Base-by-base conservation (phyloP, 768 basidiomycete genomes). In the Glaciozyma antarctica region DNA sequence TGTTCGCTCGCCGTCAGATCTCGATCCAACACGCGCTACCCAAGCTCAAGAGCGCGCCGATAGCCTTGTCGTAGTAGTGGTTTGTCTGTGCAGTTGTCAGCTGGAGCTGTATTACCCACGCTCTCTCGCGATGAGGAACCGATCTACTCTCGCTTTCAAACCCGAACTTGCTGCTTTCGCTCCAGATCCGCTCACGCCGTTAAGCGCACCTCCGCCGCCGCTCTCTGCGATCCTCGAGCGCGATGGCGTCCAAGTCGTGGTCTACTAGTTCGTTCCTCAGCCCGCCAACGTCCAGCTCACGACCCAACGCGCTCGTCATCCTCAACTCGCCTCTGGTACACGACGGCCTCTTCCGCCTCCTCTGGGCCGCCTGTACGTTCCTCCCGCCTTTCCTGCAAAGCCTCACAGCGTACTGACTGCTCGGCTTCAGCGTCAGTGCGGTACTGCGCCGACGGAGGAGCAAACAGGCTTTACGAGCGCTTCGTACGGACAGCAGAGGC, bases 401-500 rank as follows among this genome's bases (percentile, higher is more conserved):
- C 43, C 8, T 22, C 47, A 10, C 48, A 16, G 10, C 13, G 24
- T 28, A 30, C 45, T 22, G 28, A n/a, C 13, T 26, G 55, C 58
- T 83, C 84, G 82, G 80, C 77, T 81, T 22, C 54, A 74, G 75
- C 72, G 19, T 52, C 52, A 2, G 22, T 75, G 17, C 48, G 72
- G 21, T 73, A 72, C 60, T 94, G 90, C 74, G 90, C 90, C 3
- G 90, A 94, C 70, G 90, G 90, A 38, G 90, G 90, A 30, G 88
- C 87, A 12, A 94, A 94, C 75, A 81, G 88, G 21, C 76, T 98
- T 38, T 82, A 84, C 70, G 92, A 95, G 71, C 71, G 77, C 19
- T 69, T 79, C 59, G 60, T 61, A 71, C 13, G 76, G 32, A 41
- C 48, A 16, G 54, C 55, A 16, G 54, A 49, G 22, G 21, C 34